Evolutionary conservation across 768 basidiomycete species (phyloP).

Genomic region (Rubroboletus satanas): DNA sequence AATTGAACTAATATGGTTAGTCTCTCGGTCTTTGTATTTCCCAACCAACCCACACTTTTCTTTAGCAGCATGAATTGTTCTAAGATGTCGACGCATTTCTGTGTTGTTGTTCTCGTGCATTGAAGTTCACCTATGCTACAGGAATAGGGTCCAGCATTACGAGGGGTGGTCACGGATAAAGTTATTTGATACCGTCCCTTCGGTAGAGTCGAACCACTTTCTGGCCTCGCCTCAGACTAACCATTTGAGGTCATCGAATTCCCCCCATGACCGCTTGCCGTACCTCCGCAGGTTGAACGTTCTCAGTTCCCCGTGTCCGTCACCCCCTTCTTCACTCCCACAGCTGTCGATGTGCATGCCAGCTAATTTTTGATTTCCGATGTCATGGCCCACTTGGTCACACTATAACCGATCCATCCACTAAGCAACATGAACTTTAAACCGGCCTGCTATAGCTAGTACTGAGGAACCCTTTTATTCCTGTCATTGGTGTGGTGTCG

Average conservation of each 20-base stretch:
- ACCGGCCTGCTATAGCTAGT: not conserved
- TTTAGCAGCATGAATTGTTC: not conserved
- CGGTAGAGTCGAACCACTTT: conserved; percentile 1
- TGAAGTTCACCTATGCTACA: not conserved
- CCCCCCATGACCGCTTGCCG: not conserved
- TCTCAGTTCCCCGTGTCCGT: conserved; percentile 11
- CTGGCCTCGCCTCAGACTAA: conserved; percentile 12
- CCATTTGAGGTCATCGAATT: conserved; percentile 14
- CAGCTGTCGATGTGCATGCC: conserved; percentile 4
- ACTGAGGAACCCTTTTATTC: not conserved
- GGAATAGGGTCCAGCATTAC: not conserved
- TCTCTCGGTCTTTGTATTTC: not conserved
- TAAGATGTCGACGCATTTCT: not conserved
- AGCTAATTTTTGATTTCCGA: not conserved
- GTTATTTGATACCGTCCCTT: not conserved
- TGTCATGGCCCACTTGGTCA: not conserved
- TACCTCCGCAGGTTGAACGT: not conserved
- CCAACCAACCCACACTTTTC: not conserved
- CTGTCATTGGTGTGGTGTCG: not conserved
- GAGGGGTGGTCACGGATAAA: not conserved
- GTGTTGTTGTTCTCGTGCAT: not conserved
- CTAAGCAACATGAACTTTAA: not conserved
- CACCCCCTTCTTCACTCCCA: conserved; percentile 15
- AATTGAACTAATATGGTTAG: conserved; percentile 10
- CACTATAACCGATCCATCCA: conserved; percentile 1